Conservation (phyloP, 148 eudicot species). For the Vaccinium myrtillus region DNA sequence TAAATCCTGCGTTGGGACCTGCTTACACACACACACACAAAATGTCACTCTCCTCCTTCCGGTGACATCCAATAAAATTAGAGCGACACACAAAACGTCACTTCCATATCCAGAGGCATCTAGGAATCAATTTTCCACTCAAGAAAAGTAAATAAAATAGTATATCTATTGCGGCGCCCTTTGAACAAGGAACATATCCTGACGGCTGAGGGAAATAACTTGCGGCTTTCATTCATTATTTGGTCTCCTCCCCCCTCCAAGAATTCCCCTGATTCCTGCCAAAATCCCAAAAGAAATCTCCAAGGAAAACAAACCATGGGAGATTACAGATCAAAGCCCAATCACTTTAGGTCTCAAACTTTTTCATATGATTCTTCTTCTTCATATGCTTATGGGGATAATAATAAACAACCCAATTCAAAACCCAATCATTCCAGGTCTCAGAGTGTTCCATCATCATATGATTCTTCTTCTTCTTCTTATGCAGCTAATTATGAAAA, state of each 20-base stretch:
- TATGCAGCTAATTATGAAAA: background rate
- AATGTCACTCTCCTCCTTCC: no score
- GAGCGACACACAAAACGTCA: background rate
- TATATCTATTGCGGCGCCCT: background rate
- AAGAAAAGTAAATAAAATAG: background rate
- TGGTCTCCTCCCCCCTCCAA: background rate
- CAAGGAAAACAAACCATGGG: slow-evolving; percentile 37
- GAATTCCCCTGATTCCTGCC: background rate
- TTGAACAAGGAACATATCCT: background rate
- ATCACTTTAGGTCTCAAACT: slow-evolving; percentile 48
- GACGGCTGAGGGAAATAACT: background rate
- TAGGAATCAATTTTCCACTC: background rate
- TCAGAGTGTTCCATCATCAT: slow-evolving; percentile 30
- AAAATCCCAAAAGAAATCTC: background rate
- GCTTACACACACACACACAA: no score
- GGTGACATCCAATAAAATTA: no score
- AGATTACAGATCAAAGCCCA: slow-evolving; percentile 34
- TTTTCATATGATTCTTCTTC: slow-evolving; percentile 23
- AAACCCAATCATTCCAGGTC: slow-evolving; percentile 37
- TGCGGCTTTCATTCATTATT: background rate
- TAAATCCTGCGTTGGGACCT: no score
- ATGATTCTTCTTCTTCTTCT: slow-evolving; percentile 6
- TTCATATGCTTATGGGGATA: slow-evolving; percentile 11
- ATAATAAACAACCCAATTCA: no score
- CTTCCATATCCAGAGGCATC: background rate